Evolutionary conservation across 768 basidiomycete species (phyloP).

Genomic region (Lactarius psammicola): DNA sequence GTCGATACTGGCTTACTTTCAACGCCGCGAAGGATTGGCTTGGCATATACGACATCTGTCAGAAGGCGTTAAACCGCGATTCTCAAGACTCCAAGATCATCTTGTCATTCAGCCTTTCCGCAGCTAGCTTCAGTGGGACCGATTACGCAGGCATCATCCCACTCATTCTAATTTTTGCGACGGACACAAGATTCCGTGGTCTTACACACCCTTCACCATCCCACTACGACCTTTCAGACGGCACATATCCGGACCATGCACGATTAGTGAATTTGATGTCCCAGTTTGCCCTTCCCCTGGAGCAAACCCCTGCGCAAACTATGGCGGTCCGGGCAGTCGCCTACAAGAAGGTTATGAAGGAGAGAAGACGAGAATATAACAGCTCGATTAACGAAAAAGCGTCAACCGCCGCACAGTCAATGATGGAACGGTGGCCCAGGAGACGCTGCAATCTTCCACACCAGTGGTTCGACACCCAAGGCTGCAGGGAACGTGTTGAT

Average conservation of each 20-base stretch:
- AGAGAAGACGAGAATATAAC: neutral
- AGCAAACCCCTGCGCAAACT: too few relatives aligned
- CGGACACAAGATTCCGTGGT: too few relatives aligned
- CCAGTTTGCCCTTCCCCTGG: too few relatives aligned
- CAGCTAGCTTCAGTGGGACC: neutral
- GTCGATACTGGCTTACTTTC: too few relatives aligned
- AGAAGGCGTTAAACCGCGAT: neutral
- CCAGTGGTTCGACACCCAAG: neutral
- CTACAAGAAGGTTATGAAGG: neutral
- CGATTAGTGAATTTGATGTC: too few relatives aligned
- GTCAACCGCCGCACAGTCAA: conserved; percentile 28
- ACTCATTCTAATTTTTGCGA: too few relatives aligned
- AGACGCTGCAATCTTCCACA: neutral
- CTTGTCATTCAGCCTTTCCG: conserved; percentile 12
- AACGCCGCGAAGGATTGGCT: conserved; percentile 13
- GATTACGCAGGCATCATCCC: neutral
- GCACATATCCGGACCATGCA: too few relatives aligned
- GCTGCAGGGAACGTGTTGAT: neutral
- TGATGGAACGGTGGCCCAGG: neutral
- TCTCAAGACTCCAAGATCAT: neutral
- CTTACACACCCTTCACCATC: too few relatives aligned
- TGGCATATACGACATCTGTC: conserved; percentile 8
- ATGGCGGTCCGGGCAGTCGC: neutral
- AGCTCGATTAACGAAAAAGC: neutral
- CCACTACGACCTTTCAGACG: too few relatives aligned